Conservation (phyloP, 176 grass and related monocot genomes). For the Ampelocalamus luodianensis region DNA sequence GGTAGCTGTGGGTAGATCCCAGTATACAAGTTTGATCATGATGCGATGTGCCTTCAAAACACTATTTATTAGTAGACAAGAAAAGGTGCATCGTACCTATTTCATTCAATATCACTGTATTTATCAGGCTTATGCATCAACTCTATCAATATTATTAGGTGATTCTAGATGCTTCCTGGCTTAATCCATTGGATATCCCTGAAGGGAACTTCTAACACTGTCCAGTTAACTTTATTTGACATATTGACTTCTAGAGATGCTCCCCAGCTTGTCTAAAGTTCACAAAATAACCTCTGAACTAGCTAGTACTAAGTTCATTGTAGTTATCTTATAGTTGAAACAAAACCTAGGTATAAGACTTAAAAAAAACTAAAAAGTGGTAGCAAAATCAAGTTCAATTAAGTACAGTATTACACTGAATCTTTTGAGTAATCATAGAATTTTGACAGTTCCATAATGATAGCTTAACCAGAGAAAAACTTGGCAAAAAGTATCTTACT, state of each 20-base stretch:
- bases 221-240: neutral
- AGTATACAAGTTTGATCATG: slow-evolving; percentile 9
- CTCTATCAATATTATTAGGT: neutral
- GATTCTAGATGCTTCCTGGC: neutral
- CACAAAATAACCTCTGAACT: neutral
- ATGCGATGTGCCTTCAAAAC: neutral
- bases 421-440: neutral
- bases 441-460: slow-evolving; percentile 5
- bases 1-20: too few relatives aligned
- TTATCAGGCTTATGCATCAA: neutral
- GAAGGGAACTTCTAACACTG: neutral
- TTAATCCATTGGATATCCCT: neutral
- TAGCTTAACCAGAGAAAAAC: slow-evolving; percentile 7
- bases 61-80: neutral
- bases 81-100: neutral
- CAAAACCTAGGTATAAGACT: neutral
- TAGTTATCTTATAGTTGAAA: slow-evolving; percentile 17
- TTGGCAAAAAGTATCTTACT: slow-evolving; percentile 51
- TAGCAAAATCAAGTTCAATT: neutral
- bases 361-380: neutral
- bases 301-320: neutral
- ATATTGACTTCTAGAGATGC: neutral
- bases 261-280: neutral
- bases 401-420: neutral
- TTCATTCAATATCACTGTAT: neutral